Percentiles rank a stretch among this genome's conserved stretches.
Conservation (phyloP, 2,329 filamentous ascomycete species). For the Aspergillus neoniger region DNA sequence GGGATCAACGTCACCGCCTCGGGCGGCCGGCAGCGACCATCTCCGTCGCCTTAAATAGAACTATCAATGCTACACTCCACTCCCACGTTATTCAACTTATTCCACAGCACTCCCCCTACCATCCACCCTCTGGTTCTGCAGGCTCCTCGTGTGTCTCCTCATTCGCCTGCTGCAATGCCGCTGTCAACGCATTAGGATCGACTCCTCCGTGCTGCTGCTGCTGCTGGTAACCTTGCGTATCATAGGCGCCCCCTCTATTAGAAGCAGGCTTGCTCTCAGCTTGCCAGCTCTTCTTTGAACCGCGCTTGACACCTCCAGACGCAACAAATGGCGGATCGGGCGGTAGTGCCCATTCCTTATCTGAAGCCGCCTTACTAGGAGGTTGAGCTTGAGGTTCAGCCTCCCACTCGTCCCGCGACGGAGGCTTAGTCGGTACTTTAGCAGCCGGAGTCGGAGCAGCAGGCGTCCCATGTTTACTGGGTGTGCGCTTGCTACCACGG, state of each 20-base stretch:
- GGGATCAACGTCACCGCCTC: constrained; percentile 12
- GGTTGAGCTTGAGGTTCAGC: neutral
- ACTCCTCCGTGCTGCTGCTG: neutral
- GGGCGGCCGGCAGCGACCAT: constrained; percentile 3
- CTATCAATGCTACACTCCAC: neutral
- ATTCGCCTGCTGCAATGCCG: neutral
- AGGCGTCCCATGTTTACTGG: neutral
- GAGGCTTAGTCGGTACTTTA: neutral
- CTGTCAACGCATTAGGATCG: neutral
- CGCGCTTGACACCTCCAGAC: neutral
- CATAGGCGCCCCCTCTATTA: neutral
- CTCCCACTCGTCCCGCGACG: neutral
- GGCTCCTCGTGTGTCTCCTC: neutral
- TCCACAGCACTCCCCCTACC: neutral
- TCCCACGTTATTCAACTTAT: neutral
- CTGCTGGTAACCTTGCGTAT: neutral
- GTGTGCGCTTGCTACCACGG: neutral
- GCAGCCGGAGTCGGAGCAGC: neutral
- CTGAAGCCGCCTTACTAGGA: neutral
- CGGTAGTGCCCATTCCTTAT: neutral
- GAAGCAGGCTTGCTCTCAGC: neutral
- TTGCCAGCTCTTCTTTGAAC: neutral
- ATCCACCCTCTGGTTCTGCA: neutral
- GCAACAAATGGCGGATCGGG: neutral
- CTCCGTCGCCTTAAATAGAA: neutral